phyloP scores from a whole-genome alignment of 2,329 filamentous ascomycete species.

The Graphilbum ipis-grandicollis region DNA sequence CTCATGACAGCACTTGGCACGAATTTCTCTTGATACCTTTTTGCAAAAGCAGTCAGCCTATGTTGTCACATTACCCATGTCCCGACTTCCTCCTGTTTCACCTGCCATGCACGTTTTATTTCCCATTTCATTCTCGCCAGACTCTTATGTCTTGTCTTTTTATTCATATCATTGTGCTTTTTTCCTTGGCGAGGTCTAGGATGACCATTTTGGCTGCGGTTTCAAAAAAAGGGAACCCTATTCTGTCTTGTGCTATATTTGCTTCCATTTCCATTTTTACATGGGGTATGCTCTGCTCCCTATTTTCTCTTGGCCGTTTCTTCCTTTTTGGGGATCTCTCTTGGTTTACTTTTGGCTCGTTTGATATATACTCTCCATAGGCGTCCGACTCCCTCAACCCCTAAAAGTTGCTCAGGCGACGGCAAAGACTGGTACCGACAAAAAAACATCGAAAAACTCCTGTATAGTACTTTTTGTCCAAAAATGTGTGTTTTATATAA shows the following conservation, averaged over 20 bases:
- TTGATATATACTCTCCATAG: constrained; percentile 11
- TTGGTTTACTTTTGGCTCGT: not conserved
- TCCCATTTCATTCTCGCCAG: no score
- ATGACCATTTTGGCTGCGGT: constrained; percentile 7
- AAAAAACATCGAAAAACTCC: not conserved
- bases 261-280: not conserved
- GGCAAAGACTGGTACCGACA: constrained; percentile 5
- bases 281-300: not conserved
- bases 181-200: not conserved
- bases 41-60: constrained; percentile 8
- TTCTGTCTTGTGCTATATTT: constrained; percentile 6
- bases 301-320: not conserved
- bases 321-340: not conserved
- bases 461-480: constrained; percentile 6
- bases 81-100: constrained; percentile 11
- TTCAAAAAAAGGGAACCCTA: not conserved
- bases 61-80: not conserved
- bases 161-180: constrained; percentile 11
- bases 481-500: not conserved
- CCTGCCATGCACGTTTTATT: constrained; percentile 12
- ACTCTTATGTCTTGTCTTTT: constrained; percentile 3
- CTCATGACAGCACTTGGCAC: constrained; percentile 1
- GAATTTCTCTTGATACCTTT: constrained; percentile 14
- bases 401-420: constrained; percentile 7
- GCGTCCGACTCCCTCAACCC: constrained; percentile 6